These are phyloP conservation scores for Ricinus communis DNA, from an alignment of 345 rosid genomes.

Conservation along the genomic window DNA sequence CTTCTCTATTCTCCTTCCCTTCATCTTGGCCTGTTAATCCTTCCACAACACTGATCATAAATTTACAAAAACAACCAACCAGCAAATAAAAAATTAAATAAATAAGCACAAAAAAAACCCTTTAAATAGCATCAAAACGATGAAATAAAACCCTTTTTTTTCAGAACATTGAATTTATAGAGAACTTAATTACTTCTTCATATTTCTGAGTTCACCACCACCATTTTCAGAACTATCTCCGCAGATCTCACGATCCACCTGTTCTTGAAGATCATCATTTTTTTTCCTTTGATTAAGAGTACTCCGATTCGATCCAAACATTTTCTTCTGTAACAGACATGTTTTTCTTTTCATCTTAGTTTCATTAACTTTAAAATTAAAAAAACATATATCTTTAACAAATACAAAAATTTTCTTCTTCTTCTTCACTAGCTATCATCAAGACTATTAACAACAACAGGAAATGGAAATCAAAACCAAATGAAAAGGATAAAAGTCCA, in stretches of 20 bases:
- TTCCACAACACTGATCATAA: slow-evolving; percentile 12
- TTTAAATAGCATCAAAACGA: background rate
- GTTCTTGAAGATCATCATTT: slow-evolving; percentile 6
- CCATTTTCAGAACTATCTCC: background rate
- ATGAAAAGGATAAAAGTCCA: background rate
- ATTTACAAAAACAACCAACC: background rate
- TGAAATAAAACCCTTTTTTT: background rate
- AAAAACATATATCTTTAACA: too few relatives aligned
- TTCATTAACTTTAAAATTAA: background rate
- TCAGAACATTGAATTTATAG: background rate
- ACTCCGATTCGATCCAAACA: slow-evolving; percentile 7
- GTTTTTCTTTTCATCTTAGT: background rate
- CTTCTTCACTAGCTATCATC: too few relatives aligned
- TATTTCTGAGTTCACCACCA: background rate
- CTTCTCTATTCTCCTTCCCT: slow-evolving; percentile 1
- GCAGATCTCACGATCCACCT: background rate
- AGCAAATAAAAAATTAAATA: background rate
- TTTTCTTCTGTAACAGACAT: slow-evolving; percentile 11
- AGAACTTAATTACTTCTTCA: background rate
- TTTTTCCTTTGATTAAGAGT: background rate
- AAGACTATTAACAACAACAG: background rate
- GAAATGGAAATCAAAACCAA: too few relatives aligned
- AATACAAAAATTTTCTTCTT: too few relatives aligned
- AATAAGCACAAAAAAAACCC: too few relatives aligned
- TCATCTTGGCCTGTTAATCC: slow-evolving; percentile 3